A percentile compares a stretch with the other conserved stretches of the same genome.
These are phyloP conservation scores for Epichloe amarillans DNA, from an alignment of 2,329 filamentous ascomycete genomes.

Conservation along the genomic window DNA sequence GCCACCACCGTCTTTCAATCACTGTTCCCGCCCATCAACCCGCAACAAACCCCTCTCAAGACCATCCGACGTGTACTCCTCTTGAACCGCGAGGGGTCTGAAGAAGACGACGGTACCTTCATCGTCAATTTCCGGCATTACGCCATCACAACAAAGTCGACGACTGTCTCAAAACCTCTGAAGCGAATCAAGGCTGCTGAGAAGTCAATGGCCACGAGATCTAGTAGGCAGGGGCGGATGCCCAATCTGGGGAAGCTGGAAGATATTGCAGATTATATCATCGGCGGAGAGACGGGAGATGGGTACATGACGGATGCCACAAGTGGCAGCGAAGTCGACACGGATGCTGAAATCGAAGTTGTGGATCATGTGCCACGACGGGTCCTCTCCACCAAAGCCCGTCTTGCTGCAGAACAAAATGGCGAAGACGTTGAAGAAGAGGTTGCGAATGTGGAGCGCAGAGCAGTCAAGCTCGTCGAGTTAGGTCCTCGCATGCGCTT, in stretches of 20 bases:
- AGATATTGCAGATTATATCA: slow-evolving; percentile 89
- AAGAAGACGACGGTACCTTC: slow-evolving; percentile 54
- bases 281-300: slow-evolving; percentile 61
- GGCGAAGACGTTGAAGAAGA: slow-evolving; percentile 32
- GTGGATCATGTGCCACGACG: slow-evolving; percentile 49
- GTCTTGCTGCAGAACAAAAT: slow-evolving; percentile 25
- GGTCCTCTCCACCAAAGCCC: slow-evolving; percentile 41
- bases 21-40: slow-evolving; percentile 89
- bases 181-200: slow-evolving; percentile 76
- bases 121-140: slow-evolving; percentile 85
- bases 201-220: slow-evolving; percentile 51
- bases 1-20: slow-evolving; percentile 92
- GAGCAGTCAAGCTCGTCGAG: slow-evolving; percentile 84
- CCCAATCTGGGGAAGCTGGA: slow-evolving; percentile 85
- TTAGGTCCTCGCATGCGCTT: slow-evolving; percentile 82
- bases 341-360: slow-evolving; percentile 90
- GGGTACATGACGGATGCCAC: slow-evolving; percentile 76
- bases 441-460: slow-evolving; percentile 57
- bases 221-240: slow-evolving; percentile 52
- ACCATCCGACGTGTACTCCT: slow-evolving; percentile 88
- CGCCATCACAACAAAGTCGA: slow-evolving; percentile 80
- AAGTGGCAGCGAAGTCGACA: slow-evolving; percentile 84
- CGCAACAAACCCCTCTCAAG: slow-evolving; percentile 74
- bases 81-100: slow-evolving; percentile 62
- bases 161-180: slow-evolving; percentile 72